Conservation (phyloP, 768 basidiomycete genomes). For the Boletellus emodensis region DNA sequence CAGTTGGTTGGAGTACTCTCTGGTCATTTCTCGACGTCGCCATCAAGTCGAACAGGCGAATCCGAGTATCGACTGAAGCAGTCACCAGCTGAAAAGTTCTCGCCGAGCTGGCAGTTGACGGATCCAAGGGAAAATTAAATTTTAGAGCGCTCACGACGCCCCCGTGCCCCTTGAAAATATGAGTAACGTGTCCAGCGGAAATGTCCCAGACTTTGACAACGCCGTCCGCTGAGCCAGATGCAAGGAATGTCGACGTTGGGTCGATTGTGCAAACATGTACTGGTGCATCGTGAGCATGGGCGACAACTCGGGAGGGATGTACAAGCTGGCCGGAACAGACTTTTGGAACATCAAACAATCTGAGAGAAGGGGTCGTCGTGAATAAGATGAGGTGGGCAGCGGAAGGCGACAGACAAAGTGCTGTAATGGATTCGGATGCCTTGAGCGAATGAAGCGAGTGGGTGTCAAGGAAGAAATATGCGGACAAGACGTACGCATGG, state of each 20-base stretch:
- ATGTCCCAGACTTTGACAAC: conserved; percentile 97
- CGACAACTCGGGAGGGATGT: conserved; percentile 68
- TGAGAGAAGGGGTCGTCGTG: conserved; percentile 75
- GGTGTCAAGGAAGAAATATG: background rate
- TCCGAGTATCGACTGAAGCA: conserved; percentile 86
- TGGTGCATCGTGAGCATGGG: conserved; percentile 89
- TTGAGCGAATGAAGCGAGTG: conserved; percentile 30
- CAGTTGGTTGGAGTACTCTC: conserved; percentile 59
- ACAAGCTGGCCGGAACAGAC: conserved; percentile 45
- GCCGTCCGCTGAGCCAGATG: conserved; percentile 95
- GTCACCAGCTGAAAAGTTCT: conserved; percentile 79
- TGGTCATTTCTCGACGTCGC: conserved; percentile 55
- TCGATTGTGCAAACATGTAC: conserved; percentile 85
- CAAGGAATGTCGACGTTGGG: conserved; percentile 85
- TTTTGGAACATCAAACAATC: conserved; percentile 76
- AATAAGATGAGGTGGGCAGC: conserved; percentile 74
- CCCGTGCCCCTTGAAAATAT: conserved; percentile 94
- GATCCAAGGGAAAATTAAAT: conserved; percentile 75
- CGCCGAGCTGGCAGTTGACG: conserved; percentile 42
- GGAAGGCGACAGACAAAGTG: conserved; percentile 78
- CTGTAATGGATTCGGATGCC: conserved; percentile 83
- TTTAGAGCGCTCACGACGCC: conserved; percentile 92
- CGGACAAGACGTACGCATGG: conserved; percentile 58
- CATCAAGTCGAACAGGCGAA: conserved; percentile 88
- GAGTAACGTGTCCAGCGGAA: conserved; percentile 81